Conservation (phyloP, 192 early-diverging fungal species). For the Cladochytrium replicatum region DNA sequence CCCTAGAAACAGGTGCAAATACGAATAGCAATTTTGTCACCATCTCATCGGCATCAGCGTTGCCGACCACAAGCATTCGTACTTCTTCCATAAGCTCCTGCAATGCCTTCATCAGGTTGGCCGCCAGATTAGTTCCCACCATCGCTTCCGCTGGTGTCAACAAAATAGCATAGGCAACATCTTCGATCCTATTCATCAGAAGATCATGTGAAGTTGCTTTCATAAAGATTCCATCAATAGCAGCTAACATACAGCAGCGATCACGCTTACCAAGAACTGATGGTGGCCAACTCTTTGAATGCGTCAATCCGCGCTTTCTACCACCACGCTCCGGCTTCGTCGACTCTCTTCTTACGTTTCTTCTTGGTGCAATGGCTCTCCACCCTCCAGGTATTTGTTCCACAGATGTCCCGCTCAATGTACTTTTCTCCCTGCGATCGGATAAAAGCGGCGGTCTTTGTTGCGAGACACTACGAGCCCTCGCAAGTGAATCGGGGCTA, state of each 20-base stretch:
- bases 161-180: conserved; percentile 39
- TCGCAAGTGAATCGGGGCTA: no score
- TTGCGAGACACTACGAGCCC: no score
- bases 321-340: conserved; percentile 1
- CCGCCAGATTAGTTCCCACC: conserved; percentile 33
- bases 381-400: not conserved
- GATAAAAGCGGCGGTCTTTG: no score
- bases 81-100: conserved; percentile 51
- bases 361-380: not conserved
- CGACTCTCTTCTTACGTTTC: not conserved
- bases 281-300: conserved; percentile 58
- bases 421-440: conserved; percentile 2
- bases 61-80: conserved; percentile 42
- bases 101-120: conserved; percentile 53
- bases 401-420: not conserved
- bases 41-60: conserved; percentile 51
- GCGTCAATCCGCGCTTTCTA: conserved; percentile 18
- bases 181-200: conserved; percentile 41
- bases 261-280: conserved; percentile 34
- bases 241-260: conserved; percentile 7
- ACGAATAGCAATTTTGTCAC: conserved; percentile 47
- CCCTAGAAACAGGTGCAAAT: conserved; percentile 48
- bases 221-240: conserved; percentile 1
- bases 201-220: conserved; percentile 38
- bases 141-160: conserved; percentile 40